Conservation (phyloP, 164 flowering plant genomes). For the Buxus sempervirens region DNA sequence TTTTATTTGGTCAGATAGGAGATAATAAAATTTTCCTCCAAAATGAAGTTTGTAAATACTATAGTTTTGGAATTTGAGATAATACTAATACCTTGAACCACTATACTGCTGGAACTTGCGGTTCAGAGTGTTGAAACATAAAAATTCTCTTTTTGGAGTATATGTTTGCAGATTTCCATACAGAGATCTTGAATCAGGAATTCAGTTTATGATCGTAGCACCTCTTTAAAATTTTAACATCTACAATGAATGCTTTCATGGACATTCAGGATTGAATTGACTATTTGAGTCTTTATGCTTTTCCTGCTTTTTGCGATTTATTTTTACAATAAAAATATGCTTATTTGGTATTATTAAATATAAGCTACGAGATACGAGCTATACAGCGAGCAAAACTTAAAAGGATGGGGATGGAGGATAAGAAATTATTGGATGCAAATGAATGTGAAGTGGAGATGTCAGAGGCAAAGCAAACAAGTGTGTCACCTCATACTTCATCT, state of each 20-base stretch:
- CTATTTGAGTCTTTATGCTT: neutral
- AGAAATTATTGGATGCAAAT: slow-evolving; percentile 23
- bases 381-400: slow-evolving; percentile 43
- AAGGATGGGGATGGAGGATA: slow-evolving; percentile 38
- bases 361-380: slow-evolving; percentile 61
- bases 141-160: no score
- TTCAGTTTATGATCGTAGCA: no score
- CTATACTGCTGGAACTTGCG: no score
- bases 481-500: slow-evolving; percentile 7
- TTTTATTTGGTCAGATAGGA: no score
- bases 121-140: no score
- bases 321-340: neutral
- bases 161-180: no score
- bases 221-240: neutral
- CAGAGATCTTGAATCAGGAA: no score
- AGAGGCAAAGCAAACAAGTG: slow-evolving; percentile 34
- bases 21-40: no score
- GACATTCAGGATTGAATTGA: neutral
- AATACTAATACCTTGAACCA: no score
- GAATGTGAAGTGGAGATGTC: slow-evolving; percentile 71
- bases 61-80: no score
- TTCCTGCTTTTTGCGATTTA: neutral
- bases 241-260: neutral
- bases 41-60: no score
- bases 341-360: slow-evolving; percentile 4